Evolutionary conservation across 495 filamentous ascomycete species (phyloP), one percentile per base, ranked within the genome.

Genomic region (Chaetomium cochliodes): DNA sequence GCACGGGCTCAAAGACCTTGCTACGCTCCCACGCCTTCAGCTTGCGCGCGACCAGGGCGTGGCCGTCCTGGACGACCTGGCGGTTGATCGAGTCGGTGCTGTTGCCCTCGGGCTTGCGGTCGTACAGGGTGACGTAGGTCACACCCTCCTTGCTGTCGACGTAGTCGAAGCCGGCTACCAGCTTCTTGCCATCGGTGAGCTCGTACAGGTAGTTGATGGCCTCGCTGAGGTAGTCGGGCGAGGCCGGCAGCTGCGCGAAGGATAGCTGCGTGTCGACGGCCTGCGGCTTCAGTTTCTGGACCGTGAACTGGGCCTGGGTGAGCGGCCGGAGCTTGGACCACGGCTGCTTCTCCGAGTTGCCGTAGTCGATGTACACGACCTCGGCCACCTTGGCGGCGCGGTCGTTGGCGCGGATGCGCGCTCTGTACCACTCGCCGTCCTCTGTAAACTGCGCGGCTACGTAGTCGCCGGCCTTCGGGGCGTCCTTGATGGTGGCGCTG

Each of bases 371-470:
- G 79, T 97, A 99, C 16, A 93, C 75, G 6, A 99, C 87, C 76
- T 98, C 93, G 13, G 92, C 89, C 66, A 88, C 86, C 80, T 96
- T 89, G 67, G 87, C 87, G 42, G 90, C 84, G 65, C 94, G 92
- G 76, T 99, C 94, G 77, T 96, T 96, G 67, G 93, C 88, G 41
- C 92, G 88, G 52, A 99, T 84, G 65, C 87, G 88, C 49, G 91
- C 96, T 54, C 96, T 90, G 81, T 99, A 99, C 92, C 94, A 98
- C 69, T 92, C 85, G 65, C 86, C 82, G 71, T 99, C 96, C 54
- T 88, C 87, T 2, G 85, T 86, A 80, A 97, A 98, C 67, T 89
- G 87, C 50, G 94, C 96, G 4, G 93, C 87, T 4, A 98, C 93
- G 67, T 87, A 88, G 64, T 97, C 92, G 53, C 94, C 94, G 2